Evolutionary conservation across 2,329 filamentous ascomycete species (phyloP).

Genomic region (Pseudopyricularia cyperi): DNA sequence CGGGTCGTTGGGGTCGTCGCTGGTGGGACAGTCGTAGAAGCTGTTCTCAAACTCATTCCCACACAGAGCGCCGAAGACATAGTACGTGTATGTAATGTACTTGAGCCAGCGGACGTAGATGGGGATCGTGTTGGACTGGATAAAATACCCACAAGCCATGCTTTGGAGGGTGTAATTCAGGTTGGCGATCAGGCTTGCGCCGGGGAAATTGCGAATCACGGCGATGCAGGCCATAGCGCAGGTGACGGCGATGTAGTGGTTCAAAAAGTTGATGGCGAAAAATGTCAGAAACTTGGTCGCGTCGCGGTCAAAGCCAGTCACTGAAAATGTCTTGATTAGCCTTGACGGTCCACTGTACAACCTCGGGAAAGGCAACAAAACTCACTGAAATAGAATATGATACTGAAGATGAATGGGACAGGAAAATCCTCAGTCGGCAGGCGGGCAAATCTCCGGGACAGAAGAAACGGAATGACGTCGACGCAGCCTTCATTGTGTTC

Average conservation of each 20-base stretch:
- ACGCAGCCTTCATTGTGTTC: slow-evolving; percentile 64
- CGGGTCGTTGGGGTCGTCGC: slow-evolving; percentile 48
- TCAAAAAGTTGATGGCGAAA: slow-evolving; percentile 53
- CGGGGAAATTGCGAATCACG: slow-evolving; percentile 52
- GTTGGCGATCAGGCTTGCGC: slow-evolving; percentile 60
- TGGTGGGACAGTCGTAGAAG: slow-evolving; percentile 60
- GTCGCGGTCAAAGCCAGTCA: slow-evolving; percentile 57
- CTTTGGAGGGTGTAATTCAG: slow-evolving; percentile 60
- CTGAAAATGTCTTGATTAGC: neutral
- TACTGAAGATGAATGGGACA: slow-evolving; percentile 56
- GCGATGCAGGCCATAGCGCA: slow-evolving; percentile 58
- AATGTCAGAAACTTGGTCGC: slow-evolving; percentile 58
- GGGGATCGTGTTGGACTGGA: slow-evolving; percentile 59
- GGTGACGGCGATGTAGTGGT: slow-evolving; percentile 61
- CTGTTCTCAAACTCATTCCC: slow-evolving; percentile 60
- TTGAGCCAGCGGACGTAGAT: slow-evolving; percentile 67
- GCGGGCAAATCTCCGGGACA: slow-evolving; percentile 56
- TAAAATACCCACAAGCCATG: slow-evolving; percentile 65
- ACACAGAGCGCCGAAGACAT: slow-evolving; percentile 56
- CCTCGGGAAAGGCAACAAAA: too few relatives aligned
- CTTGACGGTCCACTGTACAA: neutral
- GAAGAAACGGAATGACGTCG: slow-evolving; percentile 52
- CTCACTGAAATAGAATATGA: slow-evolving; percentile 57
- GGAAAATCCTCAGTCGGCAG: slow-evolving; percentile 60
- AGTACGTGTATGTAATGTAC: slow-evolving; percentile 54